A percentile compares a stretch with the other conserved stretches of the same genome.
phyloP scores from a whole-genome alignment of 2,329 filamentous ascomycete species.

The Coniochaeta prunicola region DNA sequence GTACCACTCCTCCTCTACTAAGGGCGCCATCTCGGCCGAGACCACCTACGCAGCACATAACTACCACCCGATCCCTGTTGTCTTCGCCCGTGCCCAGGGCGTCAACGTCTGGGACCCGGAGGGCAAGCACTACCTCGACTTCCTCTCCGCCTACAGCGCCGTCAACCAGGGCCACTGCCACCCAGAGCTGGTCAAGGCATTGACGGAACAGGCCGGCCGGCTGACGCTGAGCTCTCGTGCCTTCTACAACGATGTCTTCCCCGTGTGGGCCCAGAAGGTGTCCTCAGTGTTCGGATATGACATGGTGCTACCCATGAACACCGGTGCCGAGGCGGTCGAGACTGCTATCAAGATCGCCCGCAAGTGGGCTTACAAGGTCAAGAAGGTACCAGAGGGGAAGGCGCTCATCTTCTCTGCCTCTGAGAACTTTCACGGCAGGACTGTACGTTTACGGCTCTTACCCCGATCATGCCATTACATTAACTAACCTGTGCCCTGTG shows the following conservation, averaged over 20 bases:
- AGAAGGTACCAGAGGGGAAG: conserved; percentile 77
- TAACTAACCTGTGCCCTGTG: background rate
- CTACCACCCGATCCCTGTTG: conserved; percentile 94
- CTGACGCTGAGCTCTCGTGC: conserved; percentile 89
- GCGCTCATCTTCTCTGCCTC: conserved; percentile 77
- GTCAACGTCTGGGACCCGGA: conserved; percentile 96
- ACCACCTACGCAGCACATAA: conserved; percentile 89
- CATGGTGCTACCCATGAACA: conserved; percentile 98
- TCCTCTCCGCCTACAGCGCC: conserved; percentile 94
- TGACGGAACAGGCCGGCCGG: conserved; percentile 81
- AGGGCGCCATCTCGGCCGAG: conserved; percentile 73
- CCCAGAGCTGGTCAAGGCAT: conserved; percentile 85
- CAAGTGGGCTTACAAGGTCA: conserved; percentile 97
- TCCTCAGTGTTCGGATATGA: conserved; percentile 87
- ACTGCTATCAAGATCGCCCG: conserved; percentile 92
- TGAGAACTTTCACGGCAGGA: conserved; percentile 95
- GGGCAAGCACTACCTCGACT: conserved; percentile 91
- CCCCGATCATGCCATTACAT: background rate
- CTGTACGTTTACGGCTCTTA: conserved; percentile 49
- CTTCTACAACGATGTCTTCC: conserved; percentile 98
- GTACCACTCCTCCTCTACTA: conserved; percentile 72
- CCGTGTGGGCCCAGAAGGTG: conserved; percentile 88
- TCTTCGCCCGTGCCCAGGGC: conserved; percentile 80
- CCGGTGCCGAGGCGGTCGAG: conserved; percentile 91
- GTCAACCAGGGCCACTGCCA: conserved; percentile 99